Evolutionary conservation across 1,284 basidiomycete genomes (phyloP).

Genomic region (Cryptococcus sp.): DNA sequence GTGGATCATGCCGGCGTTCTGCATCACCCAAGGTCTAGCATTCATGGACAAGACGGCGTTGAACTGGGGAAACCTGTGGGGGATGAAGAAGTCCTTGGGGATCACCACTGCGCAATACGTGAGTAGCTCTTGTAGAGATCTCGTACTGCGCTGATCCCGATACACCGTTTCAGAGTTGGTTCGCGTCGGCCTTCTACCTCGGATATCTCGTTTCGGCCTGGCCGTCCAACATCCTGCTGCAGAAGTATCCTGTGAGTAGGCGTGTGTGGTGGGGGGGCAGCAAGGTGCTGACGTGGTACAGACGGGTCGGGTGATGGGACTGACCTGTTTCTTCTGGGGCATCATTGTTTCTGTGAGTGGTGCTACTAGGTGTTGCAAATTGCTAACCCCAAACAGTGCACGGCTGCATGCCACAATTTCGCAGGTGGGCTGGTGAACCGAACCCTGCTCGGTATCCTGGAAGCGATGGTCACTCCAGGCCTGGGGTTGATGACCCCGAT

Average conservation of each 20-base stretch:
- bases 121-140: background rate
- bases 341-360: constrained; percentile 7
- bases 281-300: background rate
- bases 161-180: constrained; percentile 9
- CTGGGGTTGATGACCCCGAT: constrained; percentile 23
- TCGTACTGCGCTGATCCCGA: too few species aligned
- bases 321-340: constrained; percentile 12
- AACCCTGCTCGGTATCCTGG: constrained; percentile 23
- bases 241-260: constrained; percentile 15
- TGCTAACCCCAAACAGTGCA: constrained; percentile 1
- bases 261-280: too few species aligned
- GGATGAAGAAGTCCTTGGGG: constrained; percentile 19
- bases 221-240: constrained; percentile 14
- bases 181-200: constrained; percentile 26
- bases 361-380: too few species aligned
- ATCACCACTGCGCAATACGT: constrained; percentile 17
- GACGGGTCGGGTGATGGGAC: constrained; percentile 15
- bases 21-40: constrained; percentile 26
- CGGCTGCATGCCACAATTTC: constrained; percentile 16
- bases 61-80: constrained; percentile 34
- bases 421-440: constrained; percentile 17
- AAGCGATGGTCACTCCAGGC: constrained; percentile 29
- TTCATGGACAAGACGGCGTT: constrained; percentile 32
- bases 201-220: constrained; percentile 26
- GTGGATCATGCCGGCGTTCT: constrained; percentile 20